phyloP scores from a whole-genome alignment of 805 yeast species.

The Lachancea nothofagi region DNA sequence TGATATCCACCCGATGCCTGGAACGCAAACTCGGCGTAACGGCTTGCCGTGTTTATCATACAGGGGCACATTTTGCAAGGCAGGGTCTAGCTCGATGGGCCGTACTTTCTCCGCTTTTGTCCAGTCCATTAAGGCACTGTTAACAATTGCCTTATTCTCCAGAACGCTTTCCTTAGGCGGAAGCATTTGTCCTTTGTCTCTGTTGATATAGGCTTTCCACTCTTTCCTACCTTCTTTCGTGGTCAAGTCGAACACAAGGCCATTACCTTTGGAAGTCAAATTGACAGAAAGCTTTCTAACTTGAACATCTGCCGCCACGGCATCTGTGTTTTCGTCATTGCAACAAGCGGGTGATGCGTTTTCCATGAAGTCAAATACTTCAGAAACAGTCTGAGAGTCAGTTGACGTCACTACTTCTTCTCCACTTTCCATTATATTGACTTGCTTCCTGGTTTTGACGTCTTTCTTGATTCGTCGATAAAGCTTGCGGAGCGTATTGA shows the following conservation, averaged over 20 bases:
- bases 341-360: not conserved
- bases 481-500: too few species aligned
- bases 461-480: too few species aligned
- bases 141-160: not conserved
- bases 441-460: too few species aligned
- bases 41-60: slow-evolving; percentile 38
- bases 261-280: slow-evolving; percentile 7
- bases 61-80: slow-evolving; percentile 5
- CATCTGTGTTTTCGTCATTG: not conserved
- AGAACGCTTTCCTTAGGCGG: not conserved
- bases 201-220: slow-evolving; percentile 10
- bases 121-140: not conserved
- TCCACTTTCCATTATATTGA: too few species aligned
- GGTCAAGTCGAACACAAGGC: slow-evolving; percentile 11
- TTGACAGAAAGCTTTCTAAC: slow-evolving; percentile 9
- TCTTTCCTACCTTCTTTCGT: slow-evolving; percentile 12
- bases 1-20: slow-evolving; percentile 48
- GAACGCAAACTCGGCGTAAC: slow-evolving; percentile 42
- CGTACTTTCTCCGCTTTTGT: not conserved
- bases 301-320: not conserved
- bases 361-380: too few species aligned
- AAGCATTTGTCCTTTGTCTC: not conserved
- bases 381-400: too few species aligned
- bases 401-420: too few species aligned
- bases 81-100: not conserved